phyloP scores from a whole-genome alignment of 208 protist species.

The Angomonas deanei region DNA sequence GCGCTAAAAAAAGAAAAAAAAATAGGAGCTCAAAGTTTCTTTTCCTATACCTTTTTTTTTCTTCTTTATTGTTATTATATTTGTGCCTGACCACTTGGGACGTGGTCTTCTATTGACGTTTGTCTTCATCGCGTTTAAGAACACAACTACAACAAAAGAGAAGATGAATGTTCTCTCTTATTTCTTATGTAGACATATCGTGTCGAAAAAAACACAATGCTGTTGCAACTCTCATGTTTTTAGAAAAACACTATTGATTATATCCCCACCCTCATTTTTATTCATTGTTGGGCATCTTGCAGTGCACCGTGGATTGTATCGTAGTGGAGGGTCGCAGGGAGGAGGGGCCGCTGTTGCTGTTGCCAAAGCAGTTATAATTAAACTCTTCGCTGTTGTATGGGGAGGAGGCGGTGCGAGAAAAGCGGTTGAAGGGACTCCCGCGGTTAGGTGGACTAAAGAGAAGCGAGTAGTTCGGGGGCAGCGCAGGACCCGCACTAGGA shows the following conservation, averaged over 20 bases:
- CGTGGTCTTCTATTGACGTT: no score
- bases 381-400: background rate
- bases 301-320: background rate
- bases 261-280: background rate
- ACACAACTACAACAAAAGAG: background rate
- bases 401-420: background rate
- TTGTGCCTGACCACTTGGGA: background rate
- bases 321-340: background rate
- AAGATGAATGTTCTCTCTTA: background rate
- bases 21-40: no score
- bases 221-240: no score
- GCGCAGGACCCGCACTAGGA: background rate
- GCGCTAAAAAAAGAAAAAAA: no score
- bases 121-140: background rate
- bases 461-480: background rate
- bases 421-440: background rate
- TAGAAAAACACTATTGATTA: no score
- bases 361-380: background rate
- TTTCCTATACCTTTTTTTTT: background rate
- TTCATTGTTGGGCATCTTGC: background rate
- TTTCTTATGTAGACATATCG: no score
- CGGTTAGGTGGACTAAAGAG: background rate
- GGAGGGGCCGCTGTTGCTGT: constrained; percentile 2
- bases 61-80: background rate
- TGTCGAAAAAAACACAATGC: no score